Conservation (phyloP, 768 basidiomycete species). For the Artomyces pyxidatus region DNA sequence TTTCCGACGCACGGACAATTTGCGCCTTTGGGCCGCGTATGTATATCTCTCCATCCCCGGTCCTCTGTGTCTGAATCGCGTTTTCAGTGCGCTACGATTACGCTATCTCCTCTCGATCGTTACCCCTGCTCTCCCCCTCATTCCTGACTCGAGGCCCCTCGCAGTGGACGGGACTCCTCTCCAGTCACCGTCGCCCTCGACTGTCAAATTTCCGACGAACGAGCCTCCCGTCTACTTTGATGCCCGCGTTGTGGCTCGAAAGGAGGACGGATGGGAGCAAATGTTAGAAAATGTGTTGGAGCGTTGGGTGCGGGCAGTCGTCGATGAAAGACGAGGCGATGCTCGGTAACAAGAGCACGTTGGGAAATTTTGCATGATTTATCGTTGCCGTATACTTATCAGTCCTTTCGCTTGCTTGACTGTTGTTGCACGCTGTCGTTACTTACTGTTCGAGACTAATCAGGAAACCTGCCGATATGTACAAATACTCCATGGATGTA, state of each 20-base stretch:
- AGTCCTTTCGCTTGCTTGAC: too few species aligned
- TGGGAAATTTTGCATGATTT: too few species aligned
- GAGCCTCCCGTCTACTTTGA: slow-evolving; percentile 61
- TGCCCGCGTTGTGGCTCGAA: slow-evolving; percentile 60
- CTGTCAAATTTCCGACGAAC: slow-evolving; percentile 29
- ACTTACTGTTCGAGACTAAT: too few species aligned
- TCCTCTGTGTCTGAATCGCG: neutral
- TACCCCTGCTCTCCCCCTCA: slow-evolving; percentile 35
- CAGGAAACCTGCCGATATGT: too few species aligned
- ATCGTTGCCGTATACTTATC: too few species aligned
- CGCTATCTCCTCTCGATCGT: slow-evolving; percentile 72
- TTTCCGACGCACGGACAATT: slow-evolving; percentile 79
- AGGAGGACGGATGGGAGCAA: slow-evolving; percentile 71
- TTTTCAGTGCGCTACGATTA: slow-evolving; percentile 69
- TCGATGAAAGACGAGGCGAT: slow-evolving; percentile 47
- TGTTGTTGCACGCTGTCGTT: too few species aligned
- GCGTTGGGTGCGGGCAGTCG: slow-evolving; percentile 60
- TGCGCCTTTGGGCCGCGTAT: slow-evolving; percentile 79
- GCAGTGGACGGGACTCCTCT: neutral
- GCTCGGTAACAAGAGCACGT: slow-evolving; percentile 3
- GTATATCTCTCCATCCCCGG: slow-evolving; percentile 21
- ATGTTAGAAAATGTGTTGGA: slow-evolving; percentile 62
- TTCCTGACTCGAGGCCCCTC: slow-evolving; percentile 18
- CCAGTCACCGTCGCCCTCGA: slow-evolving; percentile 25
- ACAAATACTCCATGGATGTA: too few species aligned